These are phyloP conservation scores for Picea abies DNA, from an alignment of 83 land plant species.

Conservation along the genomic window DNA sequence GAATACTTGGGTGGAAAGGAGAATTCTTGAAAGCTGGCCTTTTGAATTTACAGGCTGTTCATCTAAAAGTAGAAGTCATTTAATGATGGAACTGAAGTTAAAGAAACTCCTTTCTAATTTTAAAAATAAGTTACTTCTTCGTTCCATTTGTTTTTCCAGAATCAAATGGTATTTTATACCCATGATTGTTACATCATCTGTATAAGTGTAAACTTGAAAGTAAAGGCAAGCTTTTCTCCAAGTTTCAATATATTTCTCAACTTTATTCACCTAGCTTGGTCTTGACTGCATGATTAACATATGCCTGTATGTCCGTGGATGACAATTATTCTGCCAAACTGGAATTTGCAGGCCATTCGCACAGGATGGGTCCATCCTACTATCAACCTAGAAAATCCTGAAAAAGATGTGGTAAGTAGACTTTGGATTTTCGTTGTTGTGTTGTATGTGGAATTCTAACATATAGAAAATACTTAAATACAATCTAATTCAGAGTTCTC, in stretches of 20 bases:
- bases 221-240: background rate
- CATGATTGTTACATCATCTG: background rate
- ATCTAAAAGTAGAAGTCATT: background rate
- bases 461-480: too few species aligned
- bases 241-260: background rate
- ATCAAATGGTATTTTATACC: background rate
- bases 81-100: background rate
- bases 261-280: background rate
- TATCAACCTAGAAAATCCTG: conserved; percentile 89
- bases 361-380: conserved; percentile 99
- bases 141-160: background rate
- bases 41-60: too few species aligned
- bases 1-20: too few species aligned
- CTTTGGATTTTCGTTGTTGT: background rate
- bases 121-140: background rate
- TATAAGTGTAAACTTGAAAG: background rate
- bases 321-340: background rate
- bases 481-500: too few species aligned
- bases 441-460: too few species aligned
- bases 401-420: conserved; percentile 75
- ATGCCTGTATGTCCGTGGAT: background rate
- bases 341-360: conserved; percentile 75
- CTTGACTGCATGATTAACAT: background rate
- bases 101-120: background rate
- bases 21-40: too few species aligned